Evolutionary conservation across 2,329 filamentous ascomycete genomes (phyloP), one percentile per base, ranked within the genome.

Genomic region (Aspergillus fischeri): DNA sequence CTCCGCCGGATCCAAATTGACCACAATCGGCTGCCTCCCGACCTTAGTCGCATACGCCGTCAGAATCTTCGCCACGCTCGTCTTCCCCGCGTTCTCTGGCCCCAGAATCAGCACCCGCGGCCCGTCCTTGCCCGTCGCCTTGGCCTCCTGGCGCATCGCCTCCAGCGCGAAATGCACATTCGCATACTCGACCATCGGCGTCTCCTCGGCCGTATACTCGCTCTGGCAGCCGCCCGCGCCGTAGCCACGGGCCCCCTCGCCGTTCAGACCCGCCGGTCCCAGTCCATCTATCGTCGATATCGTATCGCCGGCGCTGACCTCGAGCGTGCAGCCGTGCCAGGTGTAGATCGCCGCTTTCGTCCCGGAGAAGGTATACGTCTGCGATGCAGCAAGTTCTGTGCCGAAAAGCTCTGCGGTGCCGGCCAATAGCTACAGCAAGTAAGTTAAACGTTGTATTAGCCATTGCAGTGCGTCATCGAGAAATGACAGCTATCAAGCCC

Each of bases 381-480:
- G 88, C 56, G 88, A 89, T 9, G 85, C 82, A 10, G 92, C 92
- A 47, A 99, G 88, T 77, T 99, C 94, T 55, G 93, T 92, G 70
- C 94, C 94, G 71, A 97, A 96, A 69, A 96, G 86, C 75, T 99
- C 94, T 51, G 93, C 94, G 1, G 88, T 91, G 60, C 94, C 94
- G 35, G 83, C 85, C 55, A 91, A 77, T 27, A 97, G 80, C 78
- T 92, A 56, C 47, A 52, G 47, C 53, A 49, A 50, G 56, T 35
- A 17, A 17, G 6, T 14, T 35, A 17, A 17, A 17, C 14, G 32
- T 3, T 17, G 32, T 38, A 38, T 38, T 38, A 38, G 32, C 32
- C 32, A 38, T 38, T 38, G 32, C 32, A 38, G 17, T 38, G 32
- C 32, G 32, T 38, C 32, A 3, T 38, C 32, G 11, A 7, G 32